A percentile compares a stretch with the other conserved stretches of the same genome.
Evolutionary conservation across 1,284 basidiomycete genomes (phyloP).

Genomic region (Porodaedalea pini): DNA sequence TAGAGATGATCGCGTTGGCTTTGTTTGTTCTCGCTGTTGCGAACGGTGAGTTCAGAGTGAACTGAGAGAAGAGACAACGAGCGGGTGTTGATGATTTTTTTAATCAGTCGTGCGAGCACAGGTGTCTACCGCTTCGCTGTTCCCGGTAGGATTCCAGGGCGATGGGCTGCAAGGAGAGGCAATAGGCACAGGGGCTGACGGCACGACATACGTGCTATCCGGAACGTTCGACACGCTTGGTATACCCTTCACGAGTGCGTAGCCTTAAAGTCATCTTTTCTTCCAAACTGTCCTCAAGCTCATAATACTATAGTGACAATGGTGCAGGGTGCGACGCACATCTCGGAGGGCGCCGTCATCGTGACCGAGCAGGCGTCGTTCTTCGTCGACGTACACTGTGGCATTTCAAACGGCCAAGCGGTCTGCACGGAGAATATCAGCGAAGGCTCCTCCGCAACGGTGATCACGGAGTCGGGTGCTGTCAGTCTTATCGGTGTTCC

Average conservation of each 20-base stretch:
- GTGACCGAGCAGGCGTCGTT: conserved; percentile 4
- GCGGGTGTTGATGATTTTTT: not conserved
- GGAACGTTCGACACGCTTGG: conserved; percentile 3
- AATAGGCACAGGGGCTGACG: conserved; percentile 10
- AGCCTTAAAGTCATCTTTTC: not conserved
- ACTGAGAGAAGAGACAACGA: no score
- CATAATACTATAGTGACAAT: conserved; percentile 10
- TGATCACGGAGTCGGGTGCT: conserved; percentile 9
- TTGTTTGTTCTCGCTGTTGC: not conserved
- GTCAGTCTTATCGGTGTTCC: conserved; percentile 4
- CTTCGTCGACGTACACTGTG: conserved; percentile 13
- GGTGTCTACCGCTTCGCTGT: conserved; percentile 12
- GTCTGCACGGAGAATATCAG: conserved; percentile 12
- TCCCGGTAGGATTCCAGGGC: conserved; percentile 13
- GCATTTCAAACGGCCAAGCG: not conserved
- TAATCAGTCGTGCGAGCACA: conserved; percentile 11
- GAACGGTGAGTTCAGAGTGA: not conserved
- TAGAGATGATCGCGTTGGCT: not conserved
- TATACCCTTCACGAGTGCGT: conserved; percentile 12
- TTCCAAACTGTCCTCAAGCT: not conserved
- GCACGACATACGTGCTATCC: conserved; percentile 14
- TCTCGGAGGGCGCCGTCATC: conserved; percentile 15
- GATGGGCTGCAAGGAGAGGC: conserved; percentile 8
- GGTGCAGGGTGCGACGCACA: conserved; percentile 15
- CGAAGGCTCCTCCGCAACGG: conserved; percentile 3